Percentiles rank a stretch among this genome's conserved stretches.
These are phyloP conservation scores for Trichosporon sp. DNA, from an alignment of 1,284 basidiomycete species.

Conservation along the genomic window DNA sequence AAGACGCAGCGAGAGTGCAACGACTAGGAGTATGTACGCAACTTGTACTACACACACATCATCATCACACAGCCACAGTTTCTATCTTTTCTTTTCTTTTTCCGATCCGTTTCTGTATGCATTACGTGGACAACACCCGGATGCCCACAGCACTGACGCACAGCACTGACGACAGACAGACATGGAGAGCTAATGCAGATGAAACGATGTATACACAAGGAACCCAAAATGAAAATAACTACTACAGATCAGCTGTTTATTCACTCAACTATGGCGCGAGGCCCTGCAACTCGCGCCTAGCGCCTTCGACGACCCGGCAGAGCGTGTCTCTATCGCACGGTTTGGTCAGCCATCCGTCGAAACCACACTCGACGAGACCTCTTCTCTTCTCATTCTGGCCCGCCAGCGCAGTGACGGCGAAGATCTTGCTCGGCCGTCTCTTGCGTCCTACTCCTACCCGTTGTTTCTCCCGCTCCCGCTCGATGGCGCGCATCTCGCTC, in stretches of 20 bases:
- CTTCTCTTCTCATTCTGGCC: constrained; percentile 48
- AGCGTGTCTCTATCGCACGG: not conserved
- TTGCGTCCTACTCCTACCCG: not conserved
- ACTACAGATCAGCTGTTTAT: not conserved
- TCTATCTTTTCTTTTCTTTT: not conserved
- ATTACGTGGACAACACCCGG: not conserved
- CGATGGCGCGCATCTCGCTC: constrained; percentile 46
- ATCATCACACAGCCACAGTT: not conserved
- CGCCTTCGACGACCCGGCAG: not conserved
- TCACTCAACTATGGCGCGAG: not conserved
- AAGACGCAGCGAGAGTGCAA: not conserved
- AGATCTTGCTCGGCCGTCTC: constrained; percentile 41
- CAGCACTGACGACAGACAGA: too few species aligned
- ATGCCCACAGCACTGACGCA: not conserved
- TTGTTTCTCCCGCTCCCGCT: constrained; percentile 25
- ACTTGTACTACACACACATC: not conserved
- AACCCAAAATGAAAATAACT: not conserved
- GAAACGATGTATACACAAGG: not conserved
- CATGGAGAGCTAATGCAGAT: not conserved
- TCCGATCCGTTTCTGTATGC: constrained; percentile 9
- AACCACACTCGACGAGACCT: constrained; percentile 51
- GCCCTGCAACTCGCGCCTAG: not conserved
- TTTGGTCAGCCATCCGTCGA: constrained; percentile 46
- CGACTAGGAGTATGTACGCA: constrained; percentile 1
- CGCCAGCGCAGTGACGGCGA: constrained; percentile 54